phyloP scores from a whole-genome alignment of 139 green algal genomes.

The Pleodorina starrii region DNA sequence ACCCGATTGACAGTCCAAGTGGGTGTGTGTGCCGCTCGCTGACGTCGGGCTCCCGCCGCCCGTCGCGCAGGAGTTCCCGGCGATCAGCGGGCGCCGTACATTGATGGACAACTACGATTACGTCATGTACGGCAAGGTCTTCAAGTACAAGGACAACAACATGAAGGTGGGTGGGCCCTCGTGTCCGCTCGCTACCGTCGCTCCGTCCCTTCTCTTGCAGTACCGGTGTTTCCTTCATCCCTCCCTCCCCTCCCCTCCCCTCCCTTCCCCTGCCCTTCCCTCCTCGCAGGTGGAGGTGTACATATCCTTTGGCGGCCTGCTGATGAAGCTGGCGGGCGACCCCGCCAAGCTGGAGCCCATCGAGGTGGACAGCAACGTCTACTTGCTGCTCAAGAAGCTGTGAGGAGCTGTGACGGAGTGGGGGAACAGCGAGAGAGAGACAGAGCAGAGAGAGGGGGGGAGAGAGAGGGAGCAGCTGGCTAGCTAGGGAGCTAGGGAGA shows the following conservation, averaged over 20 bases:
- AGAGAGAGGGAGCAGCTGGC: too few relatives aligned
- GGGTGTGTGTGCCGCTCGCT: too few relatives aligned
- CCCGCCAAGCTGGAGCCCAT: conserved; percentile 87
- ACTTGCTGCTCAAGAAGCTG: conserved; percentile 92
- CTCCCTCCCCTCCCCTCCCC: too few relatives aligned
- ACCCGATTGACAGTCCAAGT: background rate
- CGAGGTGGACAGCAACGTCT: conserved; percentile 90
- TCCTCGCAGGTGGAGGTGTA: conserved; percentile 76
- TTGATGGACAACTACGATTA: conserved; percentile 97
- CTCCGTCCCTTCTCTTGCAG: too few relatives aligned
- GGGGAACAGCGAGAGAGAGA: too few relatives aligned
- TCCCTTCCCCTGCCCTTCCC: too few relatives aligned
- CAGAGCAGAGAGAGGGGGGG: too few relatives aligned
- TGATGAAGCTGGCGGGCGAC: conserved; percentile 94
- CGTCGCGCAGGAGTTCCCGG: conserved; percentile 65
- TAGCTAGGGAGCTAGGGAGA: too few relatives aligned
- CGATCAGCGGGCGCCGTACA: conserved; percentile 66
- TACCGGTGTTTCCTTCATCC: too few relatives aligned
- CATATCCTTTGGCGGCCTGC: conserved; percentile 91
- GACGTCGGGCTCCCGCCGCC: too few relatives aligned
- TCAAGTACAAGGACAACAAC: conserved; percentile 87
- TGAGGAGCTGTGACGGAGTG: too few relatives aligned
- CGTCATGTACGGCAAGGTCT: conserved; percentile 96
- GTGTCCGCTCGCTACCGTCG: background rate
- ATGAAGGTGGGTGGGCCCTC: conserved; percentile 25